Conservation (phyloP, 2,329 filamentous ascomycete species). For the Fusarium illudens region DNA sequence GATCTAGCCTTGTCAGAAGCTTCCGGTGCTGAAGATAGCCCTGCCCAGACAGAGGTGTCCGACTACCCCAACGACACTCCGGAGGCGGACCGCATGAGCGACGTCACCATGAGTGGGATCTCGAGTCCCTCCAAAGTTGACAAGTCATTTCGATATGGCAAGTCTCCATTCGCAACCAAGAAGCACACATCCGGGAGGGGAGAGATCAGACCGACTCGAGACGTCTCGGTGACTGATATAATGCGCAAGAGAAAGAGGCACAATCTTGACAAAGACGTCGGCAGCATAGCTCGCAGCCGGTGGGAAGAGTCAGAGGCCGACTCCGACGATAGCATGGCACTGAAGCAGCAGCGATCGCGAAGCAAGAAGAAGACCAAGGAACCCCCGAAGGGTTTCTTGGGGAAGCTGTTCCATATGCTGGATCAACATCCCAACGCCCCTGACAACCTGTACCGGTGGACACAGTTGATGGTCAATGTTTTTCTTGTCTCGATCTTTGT, state of each 20-base stretch:
- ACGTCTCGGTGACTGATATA: slow-evolving; percentile 52
- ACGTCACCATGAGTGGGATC: slow-evolving; percentile 53
- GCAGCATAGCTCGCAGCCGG: slow-evolving; percentile 57
- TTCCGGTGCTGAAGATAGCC: slow-evolving; percentile 68
- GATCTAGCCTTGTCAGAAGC: slow-evolving; percentile 62
- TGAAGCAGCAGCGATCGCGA: slow-evolving; percentile 32
- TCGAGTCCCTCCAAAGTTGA: slow-evolving; percentile 58
- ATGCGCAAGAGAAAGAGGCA: slow-evolving; percentile 64
- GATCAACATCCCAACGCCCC: slow-evolving; percentile 67
- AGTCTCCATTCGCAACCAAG: slow-evolving; percentile 50
- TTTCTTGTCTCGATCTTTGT: slow-evolving; percentile 63
- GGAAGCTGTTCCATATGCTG: slow-evolving; percentile 59
- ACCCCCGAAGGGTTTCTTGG: slow-evolving; percentile 45
- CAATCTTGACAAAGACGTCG: slow-evolving; percentile 61
- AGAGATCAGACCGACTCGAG: slow-evolving; percentile 63
- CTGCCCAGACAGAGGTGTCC: slow-evolving; percentile 65
- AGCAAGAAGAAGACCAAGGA: slow-evolving; percentile 37
- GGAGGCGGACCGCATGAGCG: slow-evolving; percentile 57
- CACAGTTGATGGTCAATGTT: slow-evolving; percentile 70
- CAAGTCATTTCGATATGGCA: slow-evolving; percentile 57
- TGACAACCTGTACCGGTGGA: slow-evolving; percentile 66
- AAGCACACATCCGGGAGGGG: slow-evolving; percentile 66
- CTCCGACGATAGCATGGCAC: slow-evolving; percentile 51
- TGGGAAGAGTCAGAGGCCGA: slow-evolving; percentile 60
- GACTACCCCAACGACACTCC: slow-evolving; percentile 62